Percentiles rank a stretch among this genome's conserved stretches.
Conservation (phyloP, 306 rosid species). For the Ormosia semicastrata region DNA sequence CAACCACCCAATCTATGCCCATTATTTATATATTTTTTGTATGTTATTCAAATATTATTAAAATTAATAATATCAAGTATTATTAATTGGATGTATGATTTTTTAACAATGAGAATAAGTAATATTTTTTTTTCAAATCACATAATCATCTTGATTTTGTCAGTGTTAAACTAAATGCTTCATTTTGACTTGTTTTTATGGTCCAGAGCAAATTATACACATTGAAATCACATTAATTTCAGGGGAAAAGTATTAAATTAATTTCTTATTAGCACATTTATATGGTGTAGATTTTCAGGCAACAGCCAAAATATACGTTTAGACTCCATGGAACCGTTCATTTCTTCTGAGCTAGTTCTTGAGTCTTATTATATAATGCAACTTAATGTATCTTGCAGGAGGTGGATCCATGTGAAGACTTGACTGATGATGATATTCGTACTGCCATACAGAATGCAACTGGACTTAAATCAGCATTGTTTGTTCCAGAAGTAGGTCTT, state of each 20-base stretch:
- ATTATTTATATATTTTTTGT: background rate
- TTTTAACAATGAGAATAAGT: background rate
- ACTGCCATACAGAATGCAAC: conserved; percentile 98
- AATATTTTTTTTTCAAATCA: background rate
- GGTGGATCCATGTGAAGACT: conserved; percentile 97
- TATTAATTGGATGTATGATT: background rate
- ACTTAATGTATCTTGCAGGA: conserved; percentile 52
- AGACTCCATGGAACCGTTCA: background rate
- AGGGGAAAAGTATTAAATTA: background rate
- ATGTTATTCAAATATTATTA: background rate
- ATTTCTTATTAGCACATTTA: background rate
- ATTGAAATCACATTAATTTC: background rate
- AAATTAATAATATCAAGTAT: background rate
- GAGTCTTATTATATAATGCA: conserved; percentile 24
- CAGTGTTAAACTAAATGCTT: conserved; percentile 5
- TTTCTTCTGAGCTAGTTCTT: conserved; percentile 10
- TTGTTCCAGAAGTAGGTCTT: conserved; percentile 91
- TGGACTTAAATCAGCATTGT: conserved; percentile 87
- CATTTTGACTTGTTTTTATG: background rate
- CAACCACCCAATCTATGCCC: background rate
- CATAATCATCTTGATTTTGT: conserved; percentile 15
- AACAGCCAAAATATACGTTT: background rate
- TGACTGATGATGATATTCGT: conserved; percentile 92
- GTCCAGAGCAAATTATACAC: background rate
- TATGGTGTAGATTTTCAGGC: background rate